Percentiles rank a stretch among this genome's conserved stretches.
Conservation (phyloP, 805 yeast species). For the Hanseniaspora nectarophila region DNA sequence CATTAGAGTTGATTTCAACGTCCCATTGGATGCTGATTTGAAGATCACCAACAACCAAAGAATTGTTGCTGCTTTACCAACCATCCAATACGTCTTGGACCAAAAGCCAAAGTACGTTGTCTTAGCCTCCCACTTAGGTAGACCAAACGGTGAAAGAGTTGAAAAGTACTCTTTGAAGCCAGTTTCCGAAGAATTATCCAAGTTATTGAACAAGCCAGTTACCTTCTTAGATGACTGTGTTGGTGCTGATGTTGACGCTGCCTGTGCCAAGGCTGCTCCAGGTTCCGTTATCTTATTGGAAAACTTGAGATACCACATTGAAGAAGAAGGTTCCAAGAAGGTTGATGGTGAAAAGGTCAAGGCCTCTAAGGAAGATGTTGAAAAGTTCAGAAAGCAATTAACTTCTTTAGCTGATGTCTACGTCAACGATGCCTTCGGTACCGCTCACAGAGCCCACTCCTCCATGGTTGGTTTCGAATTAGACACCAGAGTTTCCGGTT, state of each 20-base stretch:
- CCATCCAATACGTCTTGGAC: slow-evolving; percentile 87
- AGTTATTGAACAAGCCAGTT: slow-evolving; percentile 62
- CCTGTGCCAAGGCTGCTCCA: slow-evolving; percentile 56
- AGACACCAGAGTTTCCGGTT: slow-evolving; percentile 96
- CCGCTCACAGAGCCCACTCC: slow-evolving; percentile 99
- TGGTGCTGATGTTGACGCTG: slow-evolving; percentile 76
- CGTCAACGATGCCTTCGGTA: slow-evolving; percentile 96
- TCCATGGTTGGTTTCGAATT: slow-evolving; percentile 97
- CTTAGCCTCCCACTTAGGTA: slow-evolving; percentile 95
- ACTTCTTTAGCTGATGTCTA: slow-evolving; percentile 92
- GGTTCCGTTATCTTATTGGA: slow-evolving; percentile 87
- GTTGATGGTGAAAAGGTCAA: slow-evolving; percentile 87
- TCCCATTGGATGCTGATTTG: slow-evolving; percentile 77
- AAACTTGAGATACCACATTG: slow-evolving; percentile 97
- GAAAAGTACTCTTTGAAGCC: slow-evolving; percentile 88
- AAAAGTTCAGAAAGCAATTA: slow-evolving; percentile 76
- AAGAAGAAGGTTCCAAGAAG: slow-evolving; percentile 89
- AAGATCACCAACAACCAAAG: slow-evolving; percentile 99
- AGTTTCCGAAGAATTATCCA: slow-evolving; percentile 77
- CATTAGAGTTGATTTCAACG: slow-evolving; percentile 95
- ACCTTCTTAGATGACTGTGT: slow-evolving; percentile 83
- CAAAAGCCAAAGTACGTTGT: slow-evolving; percentile 83
- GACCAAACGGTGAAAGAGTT: slow-evolving; percentile 91
- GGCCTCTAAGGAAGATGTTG: slow-evolving; percentile 78
- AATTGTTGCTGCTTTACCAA: slow-evolving; percentile 98